Evolutionary conservation across 2,329 filamentous ascomycete genomes (phyloP).

Genomic region (Graphilbum sp.): DNA sequence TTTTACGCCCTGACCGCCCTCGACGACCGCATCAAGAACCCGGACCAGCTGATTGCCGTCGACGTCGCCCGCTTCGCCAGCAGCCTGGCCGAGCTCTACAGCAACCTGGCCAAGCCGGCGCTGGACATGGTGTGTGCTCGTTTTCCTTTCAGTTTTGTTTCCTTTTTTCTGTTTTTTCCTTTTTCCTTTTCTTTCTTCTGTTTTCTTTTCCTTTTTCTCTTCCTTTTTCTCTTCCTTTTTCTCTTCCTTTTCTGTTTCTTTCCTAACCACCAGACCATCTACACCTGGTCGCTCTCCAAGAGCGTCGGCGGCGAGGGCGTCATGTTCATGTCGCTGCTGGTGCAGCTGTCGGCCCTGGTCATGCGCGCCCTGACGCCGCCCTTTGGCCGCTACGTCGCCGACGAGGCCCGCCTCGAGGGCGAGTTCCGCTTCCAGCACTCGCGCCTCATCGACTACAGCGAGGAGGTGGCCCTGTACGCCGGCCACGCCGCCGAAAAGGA

Average conservation of each 20-base stretch:
- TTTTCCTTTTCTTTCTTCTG: background rate
- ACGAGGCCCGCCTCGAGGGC: slow-evolving; percentile 85
- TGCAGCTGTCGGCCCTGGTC: slow-evolving; percentile 79
- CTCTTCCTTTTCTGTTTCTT: no score
- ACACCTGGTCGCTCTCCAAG: slow-evolving; percentile 84
- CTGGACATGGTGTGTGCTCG: slow-evolving; percentile 70
- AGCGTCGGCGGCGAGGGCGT: slow-evolving; percentile 94
- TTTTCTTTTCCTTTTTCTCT: no score
- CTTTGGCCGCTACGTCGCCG: slow-evolving; percentile 93
- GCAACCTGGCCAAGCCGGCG: slow-evolving; percentile 85
- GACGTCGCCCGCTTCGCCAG: slow-evolving; percentile 95
- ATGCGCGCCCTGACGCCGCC: slow-evolving; percentile 93
- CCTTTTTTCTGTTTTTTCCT: background rate
- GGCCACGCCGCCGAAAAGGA: slow-evolving; percentile 93
- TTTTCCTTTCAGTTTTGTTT: slow-evolving; percentile 12
- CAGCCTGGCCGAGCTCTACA: slow-evolving; percentile 86
- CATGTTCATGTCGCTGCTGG: slow-evolving; percentile 85
- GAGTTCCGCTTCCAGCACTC: slow-evolving; percentile 95
- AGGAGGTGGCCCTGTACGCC: slow-evolving; percentile 83
- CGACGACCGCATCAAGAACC: slow-evolving; percentile 96
- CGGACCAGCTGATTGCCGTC: slow-evolving; percentile 91
- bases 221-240: no score
- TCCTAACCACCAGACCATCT: slow-evolving; percentile 65
- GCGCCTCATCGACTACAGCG: slow-evolving; percentile 84
- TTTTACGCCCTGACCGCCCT: slow-evolving; percentile 93